Conservation (phyloP, 2,329 filamentous ascomycete species). For the Lecanicillium sp. region DNA sequence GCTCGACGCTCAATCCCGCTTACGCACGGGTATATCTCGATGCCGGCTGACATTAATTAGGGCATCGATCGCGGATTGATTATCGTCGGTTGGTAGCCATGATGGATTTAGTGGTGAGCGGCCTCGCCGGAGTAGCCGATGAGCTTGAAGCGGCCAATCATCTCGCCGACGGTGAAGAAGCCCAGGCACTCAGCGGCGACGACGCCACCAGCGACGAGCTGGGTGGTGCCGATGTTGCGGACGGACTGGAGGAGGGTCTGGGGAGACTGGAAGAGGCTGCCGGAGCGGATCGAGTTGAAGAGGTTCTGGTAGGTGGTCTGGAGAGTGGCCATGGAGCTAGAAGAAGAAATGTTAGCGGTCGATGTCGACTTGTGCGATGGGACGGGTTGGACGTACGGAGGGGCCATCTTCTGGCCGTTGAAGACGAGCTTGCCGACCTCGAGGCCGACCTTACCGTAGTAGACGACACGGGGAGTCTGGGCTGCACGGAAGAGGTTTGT, state of each 20-base stretch:
- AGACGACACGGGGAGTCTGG: slow-evolving; percentile 76
- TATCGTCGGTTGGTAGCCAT: too few species aligned
- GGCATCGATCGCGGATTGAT: too few species aligned
- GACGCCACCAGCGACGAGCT: slow-evolving; percentile 68
- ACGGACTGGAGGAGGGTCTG: slow-evolving; percentile 47
- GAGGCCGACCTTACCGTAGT: slow-evolving; percentile 84
- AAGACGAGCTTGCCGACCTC: slow-evolving; percentile 87
- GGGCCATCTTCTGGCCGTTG: slow-evolving; percentile 81
- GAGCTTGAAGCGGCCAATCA: slow-evolving; percentile 91
- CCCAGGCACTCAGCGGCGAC: slow-evolving; percentile 80
- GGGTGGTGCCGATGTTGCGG: slow-evolving; percentile 62
- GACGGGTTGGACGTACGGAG: slow-evolving; percentile 66
- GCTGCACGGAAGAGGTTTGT: slow-evolving; percentile 46
- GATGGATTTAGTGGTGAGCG: slow-evolving; percentile 46
- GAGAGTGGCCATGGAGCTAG: slow-evolving; percentile 71
- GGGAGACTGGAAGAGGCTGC: slow-evolving; percentile 49
- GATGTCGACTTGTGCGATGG: background rate
- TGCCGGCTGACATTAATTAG: too few species aligned
- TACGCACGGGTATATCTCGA: too few species aligned
- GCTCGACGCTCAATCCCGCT: too few species aligned
- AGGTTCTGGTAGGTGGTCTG: slow-evolving; percentile 78
- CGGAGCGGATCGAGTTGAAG: slow-evolving; percentile 62
- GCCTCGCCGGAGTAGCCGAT: slow-evolving; percentile 79
- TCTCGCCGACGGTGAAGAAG: slow-evolving; percentile 97
- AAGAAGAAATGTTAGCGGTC: slow-evolving; percentile 4